Evolutionary conservation across 768 basidiomycete genomes (phyloP), one percentile per base, ranked within the genome.

Genomic region (Cyclocybe aegerita): DNA sequence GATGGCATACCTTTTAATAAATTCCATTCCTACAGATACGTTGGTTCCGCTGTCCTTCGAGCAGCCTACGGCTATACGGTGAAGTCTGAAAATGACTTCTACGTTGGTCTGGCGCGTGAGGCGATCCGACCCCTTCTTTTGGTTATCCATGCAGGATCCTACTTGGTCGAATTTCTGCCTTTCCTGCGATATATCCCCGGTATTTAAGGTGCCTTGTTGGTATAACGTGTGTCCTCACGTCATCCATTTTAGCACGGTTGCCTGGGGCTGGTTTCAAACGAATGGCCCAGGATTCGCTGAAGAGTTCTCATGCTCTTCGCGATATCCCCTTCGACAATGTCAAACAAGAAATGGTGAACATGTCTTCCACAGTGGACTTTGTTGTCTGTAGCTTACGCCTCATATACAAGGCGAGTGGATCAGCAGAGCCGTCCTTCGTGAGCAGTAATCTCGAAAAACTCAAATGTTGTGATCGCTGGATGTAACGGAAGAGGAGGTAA

Each of bases 51-150:
- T 23, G 67, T 73, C n/a, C 60, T 79, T 44, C 67, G 65, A 32
- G 57, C 74, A 7, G 59, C 65, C 0, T 77, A 79, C 37, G 77
- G 76, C 0, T 73, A 75, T 49, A 57, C 69, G 11, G 64, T 71
- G 10, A 50, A 66, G 49, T 54, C 66, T 1, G 61, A 54, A 16
- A 53, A 71, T 0, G 76, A 79, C 46, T 69, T 63, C 11, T 69
- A 74, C 43, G 57, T 80, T 7, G 40, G 61, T 6, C 56, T 73
- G 3, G 71, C 66, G 4, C 65, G 76, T 14, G 55, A 59, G 3
- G 67, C 70, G 7, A 55, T 66, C 8, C 49, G 64, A 9, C 58
- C 65, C 41, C 39, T 70, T 48, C 29, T 48, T 55, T 60, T 60
- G 33, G 67, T 69, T 4, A 67, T 68, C 9, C 67, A 71, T 53